Evolutionary conservation across 2,329 filamentous ascomycete genomes (phyloP).

Genomic region (Stachybotrys echinatus): DNA sequence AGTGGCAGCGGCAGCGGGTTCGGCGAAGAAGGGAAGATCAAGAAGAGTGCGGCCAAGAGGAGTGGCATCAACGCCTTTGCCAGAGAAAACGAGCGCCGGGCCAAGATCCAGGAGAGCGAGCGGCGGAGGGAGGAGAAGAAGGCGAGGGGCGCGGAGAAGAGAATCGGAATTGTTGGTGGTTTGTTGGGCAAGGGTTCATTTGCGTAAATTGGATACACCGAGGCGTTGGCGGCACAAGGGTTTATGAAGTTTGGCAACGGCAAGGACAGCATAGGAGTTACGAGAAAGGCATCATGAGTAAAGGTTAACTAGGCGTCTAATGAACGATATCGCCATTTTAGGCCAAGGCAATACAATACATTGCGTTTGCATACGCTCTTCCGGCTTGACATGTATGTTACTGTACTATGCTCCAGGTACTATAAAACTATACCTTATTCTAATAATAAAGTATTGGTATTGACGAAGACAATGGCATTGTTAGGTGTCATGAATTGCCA

Average conservation of each 20-base stretch:
- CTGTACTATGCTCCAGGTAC: too few relatives aligned
- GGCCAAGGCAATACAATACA: too few relatives aligned
- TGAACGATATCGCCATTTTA: neutral
- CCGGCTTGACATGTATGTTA: too few relatives aligned
- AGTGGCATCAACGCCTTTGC: constrained; percentile 58
- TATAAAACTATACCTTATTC: too few relatives aligned
- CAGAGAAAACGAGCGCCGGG: constrained; percentile 51
- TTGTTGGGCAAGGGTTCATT: constrained; percentile 49
- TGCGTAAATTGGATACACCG: constrained; percentile 24
- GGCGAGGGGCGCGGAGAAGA: constrained; percentile 50
- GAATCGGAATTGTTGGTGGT: constrained; percentile 52
- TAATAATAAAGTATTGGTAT: too few relatives aligned
- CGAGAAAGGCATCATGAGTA: neutral
- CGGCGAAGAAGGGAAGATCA: constrained; percentile 49
- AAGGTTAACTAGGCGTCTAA: neutral
- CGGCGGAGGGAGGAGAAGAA: constrained; percentile 53
- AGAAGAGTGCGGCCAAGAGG: constrained; percentile 54
- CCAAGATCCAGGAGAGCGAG: constrained; percentile 51
- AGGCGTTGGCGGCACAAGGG: neutral
- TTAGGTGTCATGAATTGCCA: too few relatives aligned
- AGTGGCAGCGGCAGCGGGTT: constrained; percentile 26
- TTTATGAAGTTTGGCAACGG: neutral
- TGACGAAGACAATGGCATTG: too few relatives aligned
- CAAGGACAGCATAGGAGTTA: neutral
- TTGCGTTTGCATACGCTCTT: too few relatives aligned